A percentile compares a stretch with the other conserved stretches of the same genome.
Conservation (phyloP, 441 rosid species). For the Pelargonium australe region DNA sequence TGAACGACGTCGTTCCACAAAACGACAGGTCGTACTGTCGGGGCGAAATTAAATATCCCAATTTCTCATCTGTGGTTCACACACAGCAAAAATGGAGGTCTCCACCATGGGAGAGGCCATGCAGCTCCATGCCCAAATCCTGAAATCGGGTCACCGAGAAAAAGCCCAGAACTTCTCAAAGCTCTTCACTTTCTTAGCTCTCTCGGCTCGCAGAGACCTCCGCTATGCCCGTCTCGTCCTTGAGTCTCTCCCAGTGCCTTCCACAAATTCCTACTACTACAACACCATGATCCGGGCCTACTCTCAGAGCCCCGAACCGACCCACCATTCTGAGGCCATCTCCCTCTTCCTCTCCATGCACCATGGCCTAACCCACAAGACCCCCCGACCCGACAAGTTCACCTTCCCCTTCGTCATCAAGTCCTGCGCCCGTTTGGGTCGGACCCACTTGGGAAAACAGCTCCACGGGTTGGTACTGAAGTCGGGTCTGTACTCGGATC, state of each 20-base stretch:
- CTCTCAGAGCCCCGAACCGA: conserved; percentile 20
- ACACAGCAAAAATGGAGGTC: conserved; percentile 12
- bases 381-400: conserved; percentile 20
- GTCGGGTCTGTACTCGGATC: conserved; percentile 16
- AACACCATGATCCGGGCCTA: conserved; percentile 26
- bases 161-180: background rate
- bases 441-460: conserved; percentile 10
- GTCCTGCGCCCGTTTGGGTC: conserved; percentile 17
- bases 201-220: conserved; percentile 16
- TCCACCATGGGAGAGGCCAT: conserved; percentile 18
- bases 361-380: conserved; percentile 4
- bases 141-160: conserved; percentile 12
- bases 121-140: conserved; percentile 20
- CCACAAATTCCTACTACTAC: conserved; percentile 20
- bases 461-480: conserved; percentile 15
- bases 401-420: conserved; percentile 20
- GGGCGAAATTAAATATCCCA: background rate
- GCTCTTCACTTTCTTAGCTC: background rate
- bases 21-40: background rate
- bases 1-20: background rate
- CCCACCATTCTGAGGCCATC: conserved; percentile 9
- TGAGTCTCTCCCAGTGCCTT: conserved; percentile 9
- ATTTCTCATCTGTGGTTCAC: background rate
- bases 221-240: conserved; percentile 18
- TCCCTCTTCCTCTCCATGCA: conserved; percentile 19